Conservation (phyloP, 1,139 yeast species). For the Lipomyces yarrowii region DNA sequence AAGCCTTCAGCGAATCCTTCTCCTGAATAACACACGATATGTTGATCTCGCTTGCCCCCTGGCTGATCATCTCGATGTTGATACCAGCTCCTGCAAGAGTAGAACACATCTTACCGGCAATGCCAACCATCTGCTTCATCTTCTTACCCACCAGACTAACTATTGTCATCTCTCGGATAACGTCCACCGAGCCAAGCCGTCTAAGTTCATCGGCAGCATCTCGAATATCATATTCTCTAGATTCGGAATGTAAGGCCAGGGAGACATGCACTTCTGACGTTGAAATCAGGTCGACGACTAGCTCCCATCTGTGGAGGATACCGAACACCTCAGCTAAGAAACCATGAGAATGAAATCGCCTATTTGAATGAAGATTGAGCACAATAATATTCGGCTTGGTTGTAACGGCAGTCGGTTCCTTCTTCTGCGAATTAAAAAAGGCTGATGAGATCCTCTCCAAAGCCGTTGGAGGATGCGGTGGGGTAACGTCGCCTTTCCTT, state of each 20-base stretch:
- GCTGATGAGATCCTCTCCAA: conserved; percentile 38
- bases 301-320: conserved; percentile 76
- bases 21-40: conserved; percentile 93
- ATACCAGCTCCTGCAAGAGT: conserved; percentile 89
- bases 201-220: conserved; percentile 77
- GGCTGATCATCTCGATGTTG: conserved; percentile 96
- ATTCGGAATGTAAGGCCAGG: conserved; percentile 86
- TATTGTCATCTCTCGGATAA: conserved; percentile 84
- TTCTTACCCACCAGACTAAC: conserved; percentile 94
- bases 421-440: conserved; percentile 46
- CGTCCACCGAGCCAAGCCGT: conserved; percentile 83
- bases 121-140: conserved; percentile 95
- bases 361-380: conserved; percentile 88
- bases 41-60: conserved; percentile 97
- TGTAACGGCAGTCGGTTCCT: conserved; percentile 96
- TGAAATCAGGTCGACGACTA: conserved; percentile 93
- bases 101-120: conserved; percentile 96
- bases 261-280: conserved; percentile 98
- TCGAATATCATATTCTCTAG: conserved; percentile 50
- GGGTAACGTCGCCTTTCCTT: conserved; percentile 82
- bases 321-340: conserved; percentile 89
- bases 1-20: conserved; percentile 78
- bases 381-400: conserved; percentile 92
- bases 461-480: conserved; percentile 87
- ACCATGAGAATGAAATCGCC: conserved; percentile 90